These are phyloP conservation scores for Haplosporangium gracile DNA, from an alignment of 192 early-diverging fungal genomes.

Conservation along the genomic window DNA sequence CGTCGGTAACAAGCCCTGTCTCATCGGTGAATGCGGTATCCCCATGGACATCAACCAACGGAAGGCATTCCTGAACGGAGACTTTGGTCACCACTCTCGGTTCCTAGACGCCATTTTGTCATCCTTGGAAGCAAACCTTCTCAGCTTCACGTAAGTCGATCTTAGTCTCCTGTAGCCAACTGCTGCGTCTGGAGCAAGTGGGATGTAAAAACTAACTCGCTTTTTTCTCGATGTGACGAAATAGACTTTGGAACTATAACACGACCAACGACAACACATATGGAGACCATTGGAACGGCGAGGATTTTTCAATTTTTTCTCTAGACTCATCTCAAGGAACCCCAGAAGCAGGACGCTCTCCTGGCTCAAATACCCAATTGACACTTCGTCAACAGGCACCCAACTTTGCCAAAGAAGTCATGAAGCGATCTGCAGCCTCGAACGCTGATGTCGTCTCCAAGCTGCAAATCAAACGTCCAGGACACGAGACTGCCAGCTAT, in stretches of 20 bases:
- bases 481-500: slow-evolving; percentile 5
- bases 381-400: slow-evolving; percentile 34
- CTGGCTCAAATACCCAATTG: slow-evolving; percentile 9
- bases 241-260: slow-evolving; percentile 89
- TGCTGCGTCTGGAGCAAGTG: background rate
- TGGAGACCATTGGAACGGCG: slow-evolving; percentile 90
- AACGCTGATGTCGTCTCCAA: slow-evolving; percentile 30
- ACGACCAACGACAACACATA: slow-evolving; percentile 80
- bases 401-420: slow-evolving; percentile 44
- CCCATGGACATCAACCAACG: slow-evolving; percentile 90
- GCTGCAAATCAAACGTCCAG: slow-evolving; percentile 22
- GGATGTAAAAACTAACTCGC: background rate
- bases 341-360: slow-evolving; percentile 16
- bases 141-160: slow-evolving; percentile 77
- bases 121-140: slow-evolving; percentile 78
- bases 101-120: slow-evolving; percentile 84
- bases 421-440: slow-evolving; percentile 39
- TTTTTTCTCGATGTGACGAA: background rate
- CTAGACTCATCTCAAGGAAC: slow-evolving; percentile 40
- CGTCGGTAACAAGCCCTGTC: slow-evolving; percentile 74
- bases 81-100: slow-evolving; percentile 78
- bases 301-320: slow-evolving; percentile 85
- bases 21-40: slow-evolving; percentile 88
- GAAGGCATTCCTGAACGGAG: slow-evolving; percentile 75
- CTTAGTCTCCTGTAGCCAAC: background rate